Percentiles rank a stretch among this genome's conserved stretches.
These are phyloP conservation scores for Coffea eugenioides DNA, from an alignment of 257 asterid genomes.

Conservation along the genomic window DNA sequence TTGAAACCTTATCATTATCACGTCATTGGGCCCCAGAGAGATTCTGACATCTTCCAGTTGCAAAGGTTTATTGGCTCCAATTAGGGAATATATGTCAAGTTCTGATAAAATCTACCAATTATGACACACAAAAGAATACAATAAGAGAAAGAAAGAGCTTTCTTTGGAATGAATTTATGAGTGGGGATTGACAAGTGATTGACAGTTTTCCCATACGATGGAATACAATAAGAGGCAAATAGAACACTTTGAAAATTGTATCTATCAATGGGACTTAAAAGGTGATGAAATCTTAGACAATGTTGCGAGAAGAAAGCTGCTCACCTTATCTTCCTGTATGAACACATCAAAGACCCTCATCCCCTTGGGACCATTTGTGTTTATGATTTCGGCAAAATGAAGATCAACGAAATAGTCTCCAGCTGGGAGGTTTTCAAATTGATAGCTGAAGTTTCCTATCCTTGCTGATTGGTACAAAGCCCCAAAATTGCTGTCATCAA, in stretches of 20 bases:
- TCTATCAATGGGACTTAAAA: not conserved
- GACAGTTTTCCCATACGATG: slow-evolving; percentile 31
- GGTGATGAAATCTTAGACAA: not conserved
- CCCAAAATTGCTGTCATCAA: slow-evolving; percentile 53
- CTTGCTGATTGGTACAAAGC: slow-evolving; percentile 78
- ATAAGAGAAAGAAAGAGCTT: not conserved
- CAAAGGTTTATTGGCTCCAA: slow-evolving; percentile 89
- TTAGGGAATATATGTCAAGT: slow-evolving; percentile 81
- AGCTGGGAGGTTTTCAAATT: slow-evolving; percentile 50
- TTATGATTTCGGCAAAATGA: slow-evolving; percentile 84
- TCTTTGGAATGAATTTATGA: not conserved
- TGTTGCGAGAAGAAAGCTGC: not conserved
- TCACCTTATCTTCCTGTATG: slow-evolving; percentile 83
- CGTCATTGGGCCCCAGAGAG: slow-evolving; percentile 52
- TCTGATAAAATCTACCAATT: slow-evolving; percentile 76
- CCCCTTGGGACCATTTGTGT: slow-evolving; percentile 84
- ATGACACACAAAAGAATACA: slow-evolving; percentile 29
- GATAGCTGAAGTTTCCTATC: slow-evolving; percentile 70
- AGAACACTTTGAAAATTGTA: not conserved
- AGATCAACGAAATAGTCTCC: slow-evolving; percentile 80
- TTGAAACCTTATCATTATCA: slow-evolving; percentile 66
- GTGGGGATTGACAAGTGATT: not conserved
- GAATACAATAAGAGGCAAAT: no score
- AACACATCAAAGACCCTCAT: slow-evolving; percentile 81
- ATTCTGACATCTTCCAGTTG: slow-evolving; percentile 68